phyloP scores from a whole-genome alignment of 768 basidiomycete genomes.

The Hydnomerulius pinastri region DNA sequence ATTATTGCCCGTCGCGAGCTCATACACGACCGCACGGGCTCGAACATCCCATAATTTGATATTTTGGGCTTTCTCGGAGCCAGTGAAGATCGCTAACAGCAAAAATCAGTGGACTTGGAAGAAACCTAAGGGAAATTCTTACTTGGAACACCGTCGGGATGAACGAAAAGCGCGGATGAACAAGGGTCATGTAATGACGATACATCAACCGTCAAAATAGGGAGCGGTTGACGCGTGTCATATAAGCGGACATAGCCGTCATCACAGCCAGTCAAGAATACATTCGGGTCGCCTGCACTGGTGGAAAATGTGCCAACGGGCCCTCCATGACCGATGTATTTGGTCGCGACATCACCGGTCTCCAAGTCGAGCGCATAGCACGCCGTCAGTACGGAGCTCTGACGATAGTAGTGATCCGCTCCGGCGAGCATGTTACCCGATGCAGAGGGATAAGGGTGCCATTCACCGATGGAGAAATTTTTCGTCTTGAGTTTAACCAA shows the following conservation, averaged over 20 bases:
- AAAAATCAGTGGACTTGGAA: too few species aligned
- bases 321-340: conserved; percentile 43
- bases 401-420: neutral
- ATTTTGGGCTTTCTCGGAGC: too few species aligned
- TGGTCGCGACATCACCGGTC: conserved; percentile 29
- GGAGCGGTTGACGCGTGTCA: too few species aligned
- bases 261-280: conserved; percentile 36
- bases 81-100: too few species aligned
- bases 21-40: too few species aligned
- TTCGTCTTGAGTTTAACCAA: conserved; percentile 1
- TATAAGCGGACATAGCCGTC: conserved; percentile 44
- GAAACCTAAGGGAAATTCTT: too few species aligned
- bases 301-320: conserved; percentile 34
- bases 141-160: too few species aligned
- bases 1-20: too few species aligned
- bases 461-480: conserved; percentile 16
- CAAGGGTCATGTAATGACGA: neutral
- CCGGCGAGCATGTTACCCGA: neutral
- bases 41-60: too few species aligned
- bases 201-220: neutral
- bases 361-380: conserved; percentile 32
- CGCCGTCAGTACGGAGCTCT: neutral
- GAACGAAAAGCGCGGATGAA: too few species aligned
- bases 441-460: conserved; percentile 26
- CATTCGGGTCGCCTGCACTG: conserved; percentile 35